Conservation (phyloP, 805 yeast species). For the Metschnikowia colocasiae region DNA sequence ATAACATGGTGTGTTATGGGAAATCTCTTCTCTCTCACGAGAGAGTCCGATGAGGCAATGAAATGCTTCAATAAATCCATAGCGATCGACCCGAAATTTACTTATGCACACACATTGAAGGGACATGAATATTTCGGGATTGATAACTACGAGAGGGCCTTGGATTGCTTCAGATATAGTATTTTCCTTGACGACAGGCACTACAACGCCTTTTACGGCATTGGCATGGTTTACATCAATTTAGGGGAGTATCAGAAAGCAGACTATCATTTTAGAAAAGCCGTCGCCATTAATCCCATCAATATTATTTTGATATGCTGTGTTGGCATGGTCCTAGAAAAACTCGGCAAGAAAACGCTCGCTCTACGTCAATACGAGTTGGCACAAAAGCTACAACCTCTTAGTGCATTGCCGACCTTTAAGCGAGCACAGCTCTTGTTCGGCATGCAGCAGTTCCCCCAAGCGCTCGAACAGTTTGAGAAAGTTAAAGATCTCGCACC, state of each 20-base stretch:
- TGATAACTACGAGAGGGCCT: slow-evolving; percentile 88
- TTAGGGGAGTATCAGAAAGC: slow-evolving; percentile 82
- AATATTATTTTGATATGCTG: slow-evolving; percentile 89
- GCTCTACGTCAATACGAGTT: slow-evolving; percentile 80
- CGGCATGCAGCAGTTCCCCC: slow-evolving; percentile 63
- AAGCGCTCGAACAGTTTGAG: slow-evolving; percentile 74
- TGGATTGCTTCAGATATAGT: slow-evolving; percentile 77
- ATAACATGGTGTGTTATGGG: slow-evolving; percentile 93
- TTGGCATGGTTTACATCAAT: slow-evolving; percentile 89
- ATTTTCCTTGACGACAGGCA: slow-evolving; percentile 74
- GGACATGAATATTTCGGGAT: slow-evolving; percentile 89
- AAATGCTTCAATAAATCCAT: slow-evolving; percentile 80
- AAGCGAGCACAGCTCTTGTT: slow-evolving; percentile 82
- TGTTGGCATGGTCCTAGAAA: slow-evolving; percentile 89
- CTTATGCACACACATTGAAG: slow-evolving; percentile 87
- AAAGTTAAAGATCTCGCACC: slow-evolving; percentile 75
- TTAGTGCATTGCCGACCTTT: slow-evolving; percentile 80
- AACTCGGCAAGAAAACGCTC: slow-evolving; percentile 58
- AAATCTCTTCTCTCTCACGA: slow-evolving; percentile 74
- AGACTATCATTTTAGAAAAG: slow-evolving; percentile 81
- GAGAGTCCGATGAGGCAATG: slow-evolving; percentile 88
- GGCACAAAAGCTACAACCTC: slow-evolving; percentile 82
- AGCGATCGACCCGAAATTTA: slow-evolving; percentile 61
- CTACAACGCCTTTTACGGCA: slow-evolving; percentile 92
- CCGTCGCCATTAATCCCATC: slow-evolving; percentile 83